Percentiles rank a stretch among this genome's conserved stretches.
These are phyloP conservation scores for Suillus weaverae DNA, from an alignment of 768 basidiomycete species.

Conservation along the genomic window DNA sequence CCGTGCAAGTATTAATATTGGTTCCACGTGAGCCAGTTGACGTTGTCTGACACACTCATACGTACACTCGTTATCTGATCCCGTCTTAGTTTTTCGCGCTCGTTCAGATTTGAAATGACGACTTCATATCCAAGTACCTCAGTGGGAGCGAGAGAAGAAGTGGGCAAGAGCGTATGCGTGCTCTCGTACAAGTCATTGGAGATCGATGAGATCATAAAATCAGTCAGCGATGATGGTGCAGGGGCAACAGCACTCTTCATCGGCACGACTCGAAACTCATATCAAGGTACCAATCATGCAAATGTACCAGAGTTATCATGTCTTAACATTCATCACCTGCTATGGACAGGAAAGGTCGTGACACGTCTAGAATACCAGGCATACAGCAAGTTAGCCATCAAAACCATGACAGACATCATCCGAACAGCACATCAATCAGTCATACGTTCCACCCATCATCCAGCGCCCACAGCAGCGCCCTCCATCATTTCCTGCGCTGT, in stretches of 20 bases:
- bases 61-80: not conserved
- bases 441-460: slow-evolving; percentile 45
- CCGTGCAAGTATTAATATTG: not conserved
- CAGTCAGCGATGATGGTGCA: slow-evolving; percentile 61
- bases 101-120: slow-evolving; percentile 16
- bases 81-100: not conserved
- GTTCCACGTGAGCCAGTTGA: not conserved
- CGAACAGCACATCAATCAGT: slow-evolving; percentile 41
- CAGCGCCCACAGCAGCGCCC: slow-evolving; percentile 21
- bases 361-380: slow-evolving; percentile 80
- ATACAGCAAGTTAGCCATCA: slow-evolving; percentile 77
- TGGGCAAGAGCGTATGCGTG: slow-evolving; percentile 36
- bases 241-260: slow-evolving; percentile 79
- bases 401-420: slow-evolving; percentile 68
- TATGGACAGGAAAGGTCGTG: slow-evolving; percentile 59
- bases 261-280: slow-evolving; percentile 84
- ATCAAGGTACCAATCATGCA: slow-evolving; percentile 55
- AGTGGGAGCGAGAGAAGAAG: slow-evolving; percentile 24
- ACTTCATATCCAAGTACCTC: slow-evolving; percentile 25
- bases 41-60: not conserved
- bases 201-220: slow-evolving; percentile 54
- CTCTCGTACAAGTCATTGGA: slow-evolving; percentile 64
- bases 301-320: slow-evolving; percentile 4
- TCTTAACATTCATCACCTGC: slow-evolving; percentile 13
- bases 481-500: slow-evolving; percentile 60